Base-by-base conservation (phyloP, 2,329 filamentous ascomycete genomes). In the Colletotrichum higginsianum region DNA sequence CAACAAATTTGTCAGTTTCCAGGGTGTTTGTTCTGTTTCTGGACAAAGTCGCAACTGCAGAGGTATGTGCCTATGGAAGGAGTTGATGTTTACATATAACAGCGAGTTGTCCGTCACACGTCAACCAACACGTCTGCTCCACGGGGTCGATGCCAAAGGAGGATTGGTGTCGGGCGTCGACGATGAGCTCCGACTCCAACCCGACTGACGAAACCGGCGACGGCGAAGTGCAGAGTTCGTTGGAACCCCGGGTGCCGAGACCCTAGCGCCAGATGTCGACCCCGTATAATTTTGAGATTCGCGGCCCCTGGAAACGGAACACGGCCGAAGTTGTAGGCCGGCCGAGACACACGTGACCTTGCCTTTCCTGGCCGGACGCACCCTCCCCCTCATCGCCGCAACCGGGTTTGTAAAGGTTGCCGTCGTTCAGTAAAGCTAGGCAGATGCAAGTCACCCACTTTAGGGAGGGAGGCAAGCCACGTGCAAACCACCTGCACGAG, bases 181-280 rank as follows among this genome's bases (percentile, higher is more conserved):
- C 2, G 1, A 49, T 21, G 3, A 15, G 16, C 57, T 61, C 18
- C 42, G 12, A 23, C 57, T 61, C 18, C 26, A 26, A 60, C 7
- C n/a, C 26, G 1, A 16, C 26, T 50, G 30, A n/a, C 61, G 60
- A 42, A 23, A 40, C 21, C 47, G 38, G 61, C 35, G 61, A 63
- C 49, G 38, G 38, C 35, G 21, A 53, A 26, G 16, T 46, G 46
- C 47, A 53, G 30, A 62, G 16, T 63, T 53, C 16, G 23, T 15
- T 44, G 49, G 9, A 40, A 46, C 38, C 21, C 61, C 61, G 38
- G 38, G 35, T 46, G 38, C 61, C 61, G 38, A 63, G 61, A 55
- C 61, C 40, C 35, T 60, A 44, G 58, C 44, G 57, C 26, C 57
- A 38, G 30, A 49, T 52, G 30, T 50, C 15, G 47, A 18, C 15